Conservation (phyloP, 805 yeast genomes). For the Schwanniomyces occidentalis region DNA sequence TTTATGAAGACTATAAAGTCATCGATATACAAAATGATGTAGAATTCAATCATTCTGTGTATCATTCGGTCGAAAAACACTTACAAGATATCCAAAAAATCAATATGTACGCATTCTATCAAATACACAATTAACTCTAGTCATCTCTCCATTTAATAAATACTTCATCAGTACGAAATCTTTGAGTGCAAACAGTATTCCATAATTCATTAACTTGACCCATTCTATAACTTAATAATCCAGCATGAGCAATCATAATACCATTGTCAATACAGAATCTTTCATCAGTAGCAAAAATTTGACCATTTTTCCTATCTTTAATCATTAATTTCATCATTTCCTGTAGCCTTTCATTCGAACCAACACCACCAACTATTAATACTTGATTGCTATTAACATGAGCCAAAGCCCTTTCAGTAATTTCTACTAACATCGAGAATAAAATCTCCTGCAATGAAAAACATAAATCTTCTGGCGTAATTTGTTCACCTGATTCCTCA, state of each 20-base stretch:
- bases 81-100: too few relatives aligned
- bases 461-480: conserved; percentile 86
- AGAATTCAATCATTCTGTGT: too few relatives aligned
- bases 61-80: too few relatives aligned
- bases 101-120: too few relatives aligned
- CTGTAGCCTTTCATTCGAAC: conserved; percentile 87
- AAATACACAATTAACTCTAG: conserved; percentile 16
- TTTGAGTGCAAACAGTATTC: conserved; percentile 86
- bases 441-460: conserved; percentile 89
- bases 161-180: conserved; percentile 94
- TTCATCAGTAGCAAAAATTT: conserved; percentile 94
- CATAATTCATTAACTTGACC: conserved; percentile 63
- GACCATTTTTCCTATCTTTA: conserved; percentile 74
- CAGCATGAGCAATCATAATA: conserved; percentile 99
- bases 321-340: conserved; percentile 98
- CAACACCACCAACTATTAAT: conserved; percentile 97
- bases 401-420: conserved; percentile 98
- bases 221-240: conserved; percentile 79
- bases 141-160: conserved; percentile 84
- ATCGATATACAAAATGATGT: too few relatives aligned
- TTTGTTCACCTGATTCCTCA: conserved; percentile 46
- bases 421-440: conserved; percentile 95
- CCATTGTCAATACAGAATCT: conserved; percentile 97
- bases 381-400: conserved; percentile 90
- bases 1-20: too few relatives aligned